Percentiles rank a stretch among this genome's conserved stretches.
Evolutionary conservation across 106 monocot genomes (phyloP).

Genomic region (Dactylorhiza incarnata): DNA sequence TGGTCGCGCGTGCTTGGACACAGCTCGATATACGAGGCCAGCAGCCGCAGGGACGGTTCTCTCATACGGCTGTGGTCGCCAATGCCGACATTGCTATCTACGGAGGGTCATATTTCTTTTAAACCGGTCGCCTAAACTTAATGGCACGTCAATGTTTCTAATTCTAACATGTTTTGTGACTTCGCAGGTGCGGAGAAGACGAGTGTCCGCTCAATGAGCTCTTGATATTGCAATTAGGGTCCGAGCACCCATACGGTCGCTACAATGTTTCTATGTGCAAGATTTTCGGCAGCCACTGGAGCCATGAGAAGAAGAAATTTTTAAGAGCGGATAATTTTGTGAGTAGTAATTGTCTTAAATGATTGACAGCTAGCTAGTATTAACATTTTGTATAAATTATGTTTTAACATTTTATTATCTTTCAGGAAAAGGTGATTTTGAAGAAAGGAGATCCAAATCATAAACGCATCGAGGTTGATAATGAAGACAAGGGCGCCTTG

Average conservation of each 20-base stretch:
- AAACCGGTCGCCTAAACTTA: neutral
- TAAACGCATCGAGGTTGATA: conserved; percentile 19
- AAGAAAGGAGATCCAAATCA: conserved; percentile 28
- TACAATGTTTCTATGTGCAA: conserved; percentile 85
- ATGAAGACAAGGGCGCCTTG: conserved; percentile 25
- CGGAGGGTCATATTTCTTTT: conserved; percentile 55
- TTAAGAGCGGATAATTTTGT: conserved; percentile 35
- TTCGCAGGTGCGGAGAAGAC: conserved; percentile 82
- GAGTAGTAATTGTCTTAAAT: conserved; percentile 4
- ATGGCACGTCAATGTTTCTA: neutral
- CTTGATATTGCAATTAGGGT: conserved; percentile 70
- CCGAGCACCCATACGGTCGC: conserved; percentile 75
- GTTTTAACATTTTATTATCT: neutral
- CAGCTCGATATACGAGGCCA: conserved; percentile 68
- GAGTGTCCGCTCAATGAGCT: conserved; percentile 85
- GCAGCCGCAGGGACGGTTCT: conserved; percentile 78
- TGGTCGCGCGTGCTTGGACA: conserved; percentile 45
- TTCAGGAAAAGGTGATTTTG: conserved; percentile 16
- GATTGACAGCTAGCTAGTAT: neutral
- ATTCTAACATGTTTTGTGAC: neutral
- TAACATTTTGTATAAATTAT: neutral
- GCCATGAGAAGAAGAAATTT: conserved; percentile 54
- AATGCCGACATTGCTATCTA: conserved; percentile 69
- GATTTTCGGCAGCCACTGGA: conserved; percentile 62
- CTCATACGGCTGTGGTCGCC: conserved; percentile 63